Conservation (phyloP, 2,329 filamentous ascomycete genomes). For the Ceratocystis ficicola region DNA sequence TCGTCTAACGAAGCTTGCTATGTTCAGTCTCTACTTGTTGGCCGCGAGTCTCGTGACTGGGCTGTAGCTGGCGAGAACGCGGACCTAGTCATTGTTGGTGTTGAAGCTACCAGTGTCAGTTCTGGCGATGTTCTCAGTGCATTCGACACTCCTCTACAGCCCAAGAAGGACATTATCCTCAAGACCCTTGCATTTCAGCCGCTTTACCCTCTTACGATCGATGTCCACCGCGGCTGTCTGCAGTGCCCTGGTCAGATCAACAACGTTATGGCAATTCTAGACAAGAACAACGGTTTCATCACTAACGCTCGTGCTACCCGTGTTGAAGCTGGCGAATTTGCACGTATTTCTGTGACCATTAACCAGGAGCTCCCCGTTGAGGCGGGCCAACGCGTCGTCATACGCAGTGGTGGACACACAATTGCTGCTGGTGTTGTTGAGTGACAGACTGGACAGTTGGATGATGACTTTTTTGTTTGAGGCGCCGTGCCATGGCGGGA, state of each 20-base stretch:
- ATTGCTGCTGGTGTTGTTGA: constrained; percentile 81
- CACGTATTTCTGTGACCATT: constrained; percentile 63
- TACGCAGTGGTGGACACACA: constrained; percentile 70
- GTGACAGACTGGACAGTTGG: constrained; percentile 28
- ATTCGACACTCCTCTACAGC: constrained; percentile 52
- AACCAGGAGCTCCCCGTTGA: constrained; percentile 67
- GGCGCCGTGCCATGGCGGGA: not conserved
- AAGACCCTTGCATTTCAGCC: constrained; percentile 86
- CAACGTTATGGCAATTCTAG: constrained; percentile 58
- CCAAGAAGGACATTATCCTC: constrained; percentile 61
- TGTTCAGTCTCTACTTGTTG: constrained; percentile 70
- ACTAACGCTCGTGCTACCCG: constrained; percentile 76
- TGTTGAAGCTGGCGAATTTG: constrained; percentile 66
- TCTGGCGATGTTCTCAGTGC: constrained; percentile 80
- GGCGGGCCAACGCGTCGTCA: constrained; percentile 63
- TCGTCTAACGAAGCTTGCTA: constrained; percentile 67
- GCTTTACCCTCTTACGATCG: constrained; percentile 75
- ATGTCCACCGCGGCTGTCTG: constrained; percentile 75
- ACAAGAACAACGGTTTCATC: constrained; percentile 64
- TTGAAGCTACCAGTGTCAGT: constrained; percentile 71
- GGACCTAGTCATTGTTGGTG: constrained; percentile 68
- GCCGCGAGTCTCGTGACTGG: constrained; percentile 66
- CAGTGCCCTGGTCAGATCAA: constrained; percentile 65
- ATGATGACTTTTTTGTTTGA: not conserved
- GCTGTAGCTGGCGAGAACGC: constrained; percentile 85